phyloP scores from a whole-genome alignment of 345 rosid species.

The Hibiscus mutabilis region DNA sequence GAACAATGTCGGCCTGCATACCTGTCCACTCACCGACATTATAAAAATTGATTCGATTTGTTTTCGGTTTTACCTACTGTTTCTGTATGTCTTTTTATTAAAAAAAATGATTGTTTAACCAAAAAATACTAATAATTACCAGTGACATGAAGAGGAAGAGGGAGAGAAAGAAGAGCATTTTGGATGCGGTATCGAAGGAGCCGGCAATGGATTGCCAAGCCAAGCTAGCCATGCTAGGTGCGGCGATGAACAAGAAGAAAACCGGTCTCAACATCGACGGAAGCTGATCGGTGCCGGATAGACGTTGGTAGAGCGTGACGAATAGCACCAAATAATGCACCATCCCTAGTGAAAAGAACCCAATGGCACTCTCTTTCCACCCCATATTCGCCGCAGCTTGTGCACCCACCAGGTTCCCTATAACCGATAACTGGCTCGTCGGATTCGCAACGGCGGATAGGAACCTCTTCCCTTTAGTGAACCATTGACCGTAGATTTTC shows the following conservation, averaged over 20 bases:
- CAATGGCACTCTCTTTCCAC: conserved; percentile 36
- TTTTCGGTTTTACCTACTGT: too few relatives aligned
- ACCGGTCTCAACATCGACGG: conserved; percentile 36
- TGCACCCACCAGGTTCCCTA: conserved; percentile 37
- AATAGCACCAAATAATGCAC: conserved; percentile 43
- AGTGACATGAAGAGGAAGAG: conserved; percentile 33
- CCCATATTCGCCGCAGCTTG: conserved; percentile 35
- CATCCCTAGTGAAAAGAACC: conserved; percentile 35
- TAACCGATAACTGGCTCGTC: conserved; percentile 35
- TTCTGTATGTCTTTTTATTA: too few relatives aligned
- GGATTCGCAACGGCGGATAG: conserved; percentile 39
- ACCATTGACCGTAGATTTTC: conserved; percentile 46
- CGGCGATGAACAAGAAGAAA: conserved; percentile 34
- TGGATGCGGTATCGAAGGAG: conserved; percentile 21
- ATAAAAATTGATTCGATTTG: too few relatives aligned
- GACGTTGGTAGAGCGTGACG: conserved; percentile 36
- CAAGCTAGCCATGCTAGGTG: conserved; percentile 38
- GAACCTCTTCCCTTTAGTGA: conserved; percentile 32
- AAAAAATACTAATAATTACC: conserved; percentile 3
- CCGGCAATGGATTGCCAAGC: conserved; percentile 38
- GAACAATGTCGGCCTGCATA: background rate
- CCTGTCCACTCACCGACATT: background rate
- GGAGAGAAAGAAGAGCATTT: conserved; percentile 33
- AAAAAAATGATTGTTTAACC: too few relatives aligned
- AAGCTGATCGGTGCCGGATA: conserved; percentile 24